Conservation (phyloP, 2,329 filamentous ascomycete genomes). For the Colletotrichum zoysiae region DNA sequence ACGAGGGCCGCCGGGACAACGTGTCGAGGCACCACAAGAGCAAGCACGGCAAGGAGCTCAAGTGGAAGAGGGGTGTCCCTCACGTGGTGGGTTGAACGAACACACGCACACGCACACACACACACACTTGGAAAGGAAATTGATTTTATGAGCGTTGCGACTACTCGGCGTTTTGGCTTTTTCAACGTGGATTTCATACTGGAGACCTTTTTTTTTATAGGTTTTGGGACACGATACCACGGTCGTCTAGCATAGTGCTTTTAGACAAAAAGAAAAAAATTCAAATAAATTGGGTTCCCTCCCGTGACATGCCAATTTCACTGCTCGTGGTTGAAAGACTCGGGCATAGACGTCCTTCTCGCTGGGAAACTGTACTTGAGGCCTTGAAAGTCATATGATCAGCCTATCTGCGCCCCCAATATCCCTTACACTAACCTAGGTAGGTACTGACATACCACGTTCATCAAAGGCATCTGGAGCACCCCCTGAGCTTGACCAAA, state of each 20-base stretch:
- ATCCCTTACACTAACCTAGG: too few species aligned
- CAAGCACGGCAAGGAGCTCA: constrained; percentile 42
- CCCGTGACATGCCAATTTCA: neutral
- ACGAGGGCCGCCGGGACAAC: constrained; percentile 41
- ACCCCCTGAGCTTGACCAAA: neutral
- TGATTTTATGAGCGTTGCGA: neutral
- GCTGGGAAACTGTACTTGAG: too few species aligned
- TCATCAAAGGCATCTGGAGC: too few species aligned
- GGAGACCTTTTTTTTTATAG: neutral
- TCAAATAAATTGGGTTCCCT: neutral
- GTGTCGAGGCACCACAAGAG: constrained; percentile 43
- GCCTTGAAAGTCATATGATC: too few species aligned
- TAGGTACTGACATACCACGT: too few species aligned
- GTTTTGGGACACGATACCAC: neutral
- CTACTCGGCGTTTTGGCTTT: neutral
- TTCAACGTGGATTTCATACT: neutral
- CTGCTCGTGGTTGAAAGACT: too few species aligned
- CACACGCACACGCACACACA: neutral
- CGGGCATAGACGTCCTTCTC: too few species aligned
- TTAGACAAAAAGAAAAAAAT: neutral
- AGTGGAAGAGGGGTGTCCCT: constrained; percentile 42
- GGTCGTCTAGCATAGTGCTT: neutral
- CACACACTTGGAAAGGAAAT: too few species aligned
- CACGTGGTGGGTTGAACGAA: constrained; percentile 35
- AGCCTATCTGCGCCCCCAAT: too few species aligned